Conservation (phyloP, 345 rosid genomes). For the Orychophragmus violaceus region DNA sequence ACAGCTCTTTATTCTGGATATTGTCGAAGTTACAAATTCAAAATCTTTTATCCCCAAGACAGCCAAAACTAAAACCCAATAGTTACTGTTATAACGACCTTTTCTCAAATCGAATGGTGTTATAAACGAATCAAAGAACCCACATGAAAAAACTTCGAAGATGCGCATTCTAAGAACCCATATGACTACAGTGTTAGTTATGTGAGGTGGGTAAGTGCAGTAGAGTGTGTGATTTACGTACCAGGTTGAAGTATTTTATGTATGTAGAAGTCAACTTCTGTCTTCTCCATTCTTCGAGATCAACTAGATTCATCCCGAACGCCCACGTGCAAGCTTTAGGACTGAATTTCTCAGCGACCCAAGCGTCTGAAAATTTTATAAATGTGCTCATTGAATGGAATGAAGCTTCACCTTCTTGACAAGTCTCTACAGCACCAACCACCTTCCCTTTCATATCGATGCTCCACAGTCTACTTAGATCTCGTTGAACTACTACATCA, state of each 20-base stretch:
- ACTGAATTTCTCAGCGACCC: conserved; percentile 49
- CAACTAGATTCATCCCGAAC: conserved; percentile 88
- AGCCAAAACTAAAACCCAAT: background rate
- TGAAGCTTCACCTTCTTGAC: conserved; percentile 52
- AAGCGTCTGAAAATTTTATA: conserved; percentile 64
- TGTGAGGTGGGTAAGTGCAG: background rate
- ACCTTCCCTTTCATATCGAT: conserved; percentile 74
- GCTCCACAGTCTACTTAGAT: conserved; percentile 64
- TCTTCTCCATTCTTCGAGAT: conserved; percentile 75
- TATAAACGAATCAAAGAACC: background rate
- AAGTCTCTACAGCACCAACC: conserved; percentile 86
- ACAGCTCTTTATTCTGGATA: background rate
- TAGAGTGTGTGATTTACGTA: conserved; percentile 28
- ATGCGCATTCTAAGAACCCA: background rate
- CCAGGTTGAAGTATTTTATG: conserved; percentile 59
- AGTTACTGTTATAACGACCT: background rate
- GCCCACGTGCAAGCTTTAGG: conserved; percentile 87
- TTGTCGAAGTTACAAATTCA: background rate
- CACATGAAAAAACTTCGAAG: background rate
- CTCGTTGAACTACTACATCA: conserved; percentile 89
- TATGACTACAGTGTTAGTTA: background rate
- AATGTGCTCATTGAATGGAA: conserved; percentile 53
- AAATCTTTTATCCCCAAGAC: background rate
- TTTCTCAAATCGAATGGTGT: background rate
- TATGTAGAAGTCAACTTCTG: conserved; percentile 51